These are phyloP conservation scores for Starmera quercuum DNA, from an alignment of 805 yeast species.

Conservation along the genomic window DNA sequence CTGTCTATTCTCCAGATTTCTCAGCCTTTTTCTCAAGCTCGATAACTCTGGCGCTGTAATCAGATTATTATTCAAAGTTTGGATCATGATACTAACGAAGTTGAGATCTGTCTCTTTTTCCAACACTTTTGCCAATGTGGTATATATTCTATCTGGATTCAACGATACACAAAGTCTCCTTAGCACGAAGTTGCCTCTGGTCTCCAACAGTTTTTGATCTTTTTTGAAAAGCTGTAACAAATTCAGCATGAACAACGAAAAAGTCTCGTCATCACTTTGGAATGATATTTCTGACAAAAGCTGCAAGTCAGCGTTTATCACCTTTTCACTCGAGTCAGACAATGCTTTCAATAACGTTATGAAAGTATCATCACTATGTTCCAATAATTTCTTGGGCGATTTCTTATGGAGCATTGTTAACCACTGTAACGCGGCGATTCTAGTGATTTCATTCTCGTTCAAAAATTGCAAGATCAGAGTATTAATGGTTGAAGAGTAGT, in stretches of 20 bases:
- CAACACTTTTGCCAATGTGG: constrained; percentile 70
- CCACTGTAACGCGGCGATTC: constrained; percentile 88
- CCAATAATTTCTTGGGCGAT: constrained; percentile 49
- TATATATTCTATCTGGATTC: constrained; percentile 76
- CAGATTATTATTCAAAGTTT: constrained; percentile 77
- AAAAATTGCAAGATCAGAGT: constrained; percentile 66
- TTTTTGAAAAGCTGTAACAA: constrained; percentile 61
- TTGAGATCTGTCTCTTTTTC: constrained; percentile 51
- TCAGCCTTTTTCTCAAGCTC: constrained; percentile 58
- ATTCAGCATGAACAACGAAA: constrained; percentile 67
- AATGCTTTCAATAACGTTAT: constrained; percentile 71
- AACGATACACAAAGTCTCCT: constrained; percentile 76
- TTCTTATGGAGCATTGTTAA: constrained; percentile 69
- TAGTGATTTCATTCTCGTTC: constrained; percentile 71
- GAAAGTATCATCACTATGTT: constrained; percentile 56
- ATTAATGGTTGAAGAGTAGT: constrained; percentile 56
- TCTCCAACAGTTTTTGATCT: constrained; percentile 59
- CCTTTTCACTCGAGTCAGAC: constrained; percentile 65
- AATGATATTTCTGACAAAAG: constrained; percentile 65
- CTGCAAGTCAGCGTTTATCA: constrained; percentile 65
- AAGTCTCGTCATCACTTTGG: constrained; percentile 67
- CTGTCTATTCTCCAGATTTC: constrained; percentile 49
- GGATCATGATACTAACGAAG: constrained; percentile 76
- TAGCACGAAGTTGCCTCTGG: constrained; percentile 75
- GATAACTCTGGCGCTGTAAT: constrained; percentile 80